Base-by-base conservation (phyloP, 352 stramenopile genomes). In the Achlya hypogyna region DNA sequence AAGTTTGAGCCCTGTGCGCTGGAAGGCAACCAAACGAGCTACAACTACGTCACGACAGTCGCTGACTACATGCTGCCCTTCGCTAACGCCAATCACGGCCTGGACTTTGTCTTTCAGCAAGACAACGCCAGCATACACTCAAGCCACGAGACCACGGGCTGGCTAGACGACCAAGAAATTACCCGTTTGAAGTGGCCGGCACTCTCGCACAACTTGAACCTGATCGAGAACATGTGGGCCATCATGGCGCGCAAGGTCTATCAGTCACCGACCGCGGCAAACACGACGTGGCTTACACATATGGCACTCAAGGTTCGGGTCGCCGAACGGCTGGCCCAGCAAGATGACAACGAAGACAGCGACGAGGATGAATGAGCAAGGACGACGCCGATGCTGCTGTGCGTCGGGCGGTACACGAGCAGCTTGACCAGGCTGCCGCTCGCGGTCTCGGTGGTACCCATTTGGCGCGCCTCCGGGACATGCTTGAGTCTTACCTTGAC, bases 211-310 rank as follows among this genome's bases (percentile, higher is more conserved):
- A 38, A 65, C 42, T 22, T 65, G 0, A 65, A 65, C 47, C 38
- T 38, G 35, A 65, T 65, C 58, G 59, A 53, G 5, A 65, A 65
- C 29, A 14, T 65, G 10, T 65, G 59, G 59, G 59, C 35, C 12
- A 4, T 42, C 22, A 25, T 65, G 1, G 59, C 59, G 1, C 59
- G 28, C 0, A 16, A 12, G 9, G 59, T 65, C 22, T 58, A 65
- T 27, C n/a, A n/a, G n/a, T n/a, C n/a, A n/a, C n/a, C n/a, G n/a
- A n/a, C n/a, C n/a, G n/a, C n/a, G n/a, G n/a, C n/a, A n/a, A n/a
- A n/a, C n/a, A n/a, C n/a, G n/a, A n/a, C n/a, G n/a, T n/a, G n/a
- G n/a, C n/a, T n/a, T n/a, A n/a, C n/a, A n/a, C n/a, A n/a, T n/a
- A n/a, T n/a, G n/a, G n/a, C n/a, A n/a, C n/a, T n/a, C n/a, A n/a